Evolutionary conservation across 768 basidiomycete species (phyloP).

Genomic region (Tylopilus balloui): DNA sequence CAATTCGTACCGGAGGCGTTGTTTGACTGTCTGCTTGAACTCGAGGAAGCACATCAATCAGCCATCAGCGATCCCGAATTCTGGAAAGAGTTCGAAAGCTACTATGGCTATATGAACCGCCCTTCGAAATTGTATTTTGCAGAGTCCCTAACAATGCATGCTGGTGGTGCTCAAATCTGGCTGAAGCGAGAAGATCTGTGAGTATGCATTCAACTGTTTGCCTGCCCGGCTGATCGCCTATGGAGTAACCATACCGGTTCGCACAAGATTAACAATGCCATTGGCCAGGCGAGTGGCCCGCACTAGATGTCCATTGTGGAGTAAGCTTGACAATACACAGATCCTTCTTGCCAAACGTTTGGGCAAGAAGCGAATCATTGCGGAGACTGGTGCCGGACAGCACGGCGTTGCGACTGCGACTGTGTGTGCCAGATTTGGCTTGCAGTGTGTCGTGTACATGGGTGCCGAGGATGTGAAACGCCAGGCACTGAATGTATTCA

Average conservation of each 20-base stretch:
- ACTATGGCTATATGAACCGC: conserved; percentile 92
- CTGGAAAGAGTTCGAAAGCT: conserved; percentile 84
- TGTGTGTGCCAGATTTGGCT: conserved; percentile 92
- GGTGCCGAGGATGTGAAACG: conserved; percentile 95
- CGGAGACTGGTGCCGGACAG: conserved; percentile 98
- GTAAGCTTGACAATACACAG: conserved; percentile 33
- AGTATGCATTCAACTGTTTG: conserved; percentile 22
- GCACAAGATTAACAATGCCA: conserved; percentile 99
- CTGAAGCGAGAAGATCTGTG: conserved; percentile 92
- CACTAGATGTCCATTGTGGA: neutral
- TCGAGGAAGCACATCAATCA: conserved; percentile 85
- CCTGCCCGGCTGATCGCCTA: conserved; percentile 2
- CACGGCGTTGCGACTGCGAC: conserved; percentile 99
- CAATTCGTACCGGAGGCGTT: conserved; percentile 96
- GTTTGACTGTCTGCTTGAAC: conserved; percentile 87
- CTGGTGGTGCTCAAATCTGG: conserved; percentile 95
- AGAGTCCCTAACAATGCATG: conserved; percentile 82
- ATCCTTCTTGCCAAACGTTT: conserved; percentile 90
- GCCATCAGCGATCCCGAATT: conserved; percentile 88
- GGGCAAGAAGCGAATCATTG: conserved; percentile 96
- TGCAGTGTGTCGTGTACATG: conserved; percentile 98
- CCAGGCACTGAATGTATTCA: conserved; percentile 96
- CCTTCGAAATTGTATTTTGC: conserved; percentile 91
- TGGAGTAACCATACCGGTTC: conserved; percentile 94
- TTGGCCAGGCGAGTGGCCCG: conserved; percentile 70